Evolutionary conservation across 176 grass and related monocot genomes (phyloP).

Genomic region (Thalia dealbata): DNA sequence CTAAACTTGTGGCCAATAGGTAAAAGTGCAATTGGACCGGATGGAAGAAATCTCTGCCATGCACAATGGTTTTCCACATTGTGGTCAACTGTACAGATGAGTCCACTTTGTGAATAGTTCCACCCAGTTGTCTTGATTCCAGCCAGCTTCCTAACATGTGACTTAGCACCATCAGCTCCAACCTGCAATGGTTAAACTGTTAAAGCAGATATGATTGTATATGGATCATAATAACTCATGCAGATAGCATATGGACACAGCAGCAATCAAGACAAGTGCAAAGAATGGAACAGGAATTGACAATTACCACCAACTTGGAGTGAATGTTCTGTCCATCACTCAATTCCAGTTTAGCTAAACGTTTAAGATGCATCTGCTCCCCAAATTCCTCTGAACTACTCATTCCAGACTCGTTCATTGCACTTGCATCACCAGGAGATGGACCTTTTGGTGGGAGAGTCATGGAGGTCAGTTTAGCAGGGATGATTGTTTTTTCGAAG

Average conservation of each 20-base stretch:
- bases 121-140: slow-evolving; percentile 76
- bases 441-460: slow-evolving; percentile 33
- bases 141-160: slow-evolving; percentile 63
- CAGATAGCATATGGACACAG: not conserved
- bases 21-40: slow-evolving; percentile 76
- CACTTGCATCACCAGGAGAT: slow-evolving; percentile 8
- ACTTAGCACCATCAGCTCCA: slow-evolving; percentile 86
- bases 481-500: slow-evolving; percentile 46
- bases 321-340: slow-evolving; percentile 60
- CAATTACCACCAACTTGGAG: slow-evolving; percentile 88
- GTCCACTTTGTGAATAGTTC: slow-evolving; percentile 67
- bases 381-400: slow-evolving; percentile 13
- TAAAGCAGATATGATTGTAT: not conserved
- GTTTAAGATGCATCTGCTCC: slow-evolving; percentile 31
- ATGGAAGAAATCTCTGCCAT: slow-evolving; percentile 94
- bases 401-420: slow-evolving; percentile 21
- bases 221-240: not conserved
- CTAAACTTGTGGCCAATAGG: slow-evolving; percentile 74
- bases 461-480: slow-evolving; percentile 61
- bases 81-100: slow-evolving; percentile 93
- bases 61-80: slow-evolving; percentile 46
- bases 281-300: slow-evolving; percentile 14
- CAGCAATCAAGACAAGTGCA: not conserved
- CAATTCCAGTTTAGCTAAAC: slow-evolving; percentile 65
- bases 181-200: slow-evolving; percentile 33